Conservation (phyloP, 257 asterid species). For the Solanum pimpinellifolium region DNA sequence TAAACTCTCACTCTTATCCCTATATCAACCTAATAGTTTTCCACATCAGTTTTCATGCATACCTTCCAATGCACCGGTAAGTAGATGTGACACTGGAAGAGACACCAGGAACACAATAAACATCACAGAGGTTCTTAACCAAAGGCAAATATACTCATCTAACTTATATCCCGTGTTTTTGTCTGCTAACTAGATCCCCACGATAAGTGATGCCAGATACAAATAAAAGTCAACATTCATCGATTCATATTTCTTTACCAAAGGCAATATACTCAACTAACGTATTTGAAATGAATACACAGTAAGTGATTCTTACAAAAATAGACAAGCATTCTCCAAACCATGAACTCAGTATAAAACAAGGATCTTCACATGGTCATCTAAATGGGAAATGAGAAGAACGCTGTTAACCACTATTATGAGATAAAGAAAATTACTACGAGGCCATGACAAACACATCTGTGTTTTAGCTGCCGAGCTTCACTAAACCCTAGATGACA, state of each 20-base stretch:
- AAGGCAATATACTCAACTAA: not conserved
- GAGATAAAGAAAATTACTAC: conserved; percentile 55
- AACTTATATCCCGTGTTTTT: not conserved
- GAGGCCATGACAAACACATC: conserved; percentile 52
- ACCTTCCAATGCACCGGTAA: not conserved
- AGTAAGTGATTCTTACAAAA: not conserved
- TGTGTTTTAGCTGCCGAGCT: conserved; percentile 59
- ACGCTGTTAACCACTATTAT: not conserved
- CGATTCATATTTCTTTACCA: not conserved
- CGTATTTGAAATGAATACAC: not conserved
- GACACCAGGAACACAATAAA: not conserved
- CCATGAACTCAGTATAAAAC: not conserved
- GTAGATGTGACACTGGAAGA: not conserved
- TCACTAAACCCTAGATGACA: conserved; percentile 69
- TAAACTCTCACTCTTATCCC: not conserved
- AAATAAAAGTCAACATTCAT: not conserved
- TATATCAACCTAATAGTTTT: not conserved
- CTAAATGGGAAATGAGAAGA: not conserved
- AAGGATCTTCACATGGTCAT: not conserved
- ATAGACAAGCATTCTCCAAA: not conserved
- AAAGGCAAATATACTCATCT: not conserved
- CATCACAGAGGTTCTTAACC: not conserved
- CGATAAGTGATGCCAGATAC: not conserved
- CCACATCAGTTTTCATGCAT: not conserved
- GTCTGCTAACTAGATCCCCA: not conserved